These are phyloP conservation scores for Helicostylum pulchrum DNA, from an alignment of 192 early-diverging fungal genomes.

Conservation along the genomic window DNA sequence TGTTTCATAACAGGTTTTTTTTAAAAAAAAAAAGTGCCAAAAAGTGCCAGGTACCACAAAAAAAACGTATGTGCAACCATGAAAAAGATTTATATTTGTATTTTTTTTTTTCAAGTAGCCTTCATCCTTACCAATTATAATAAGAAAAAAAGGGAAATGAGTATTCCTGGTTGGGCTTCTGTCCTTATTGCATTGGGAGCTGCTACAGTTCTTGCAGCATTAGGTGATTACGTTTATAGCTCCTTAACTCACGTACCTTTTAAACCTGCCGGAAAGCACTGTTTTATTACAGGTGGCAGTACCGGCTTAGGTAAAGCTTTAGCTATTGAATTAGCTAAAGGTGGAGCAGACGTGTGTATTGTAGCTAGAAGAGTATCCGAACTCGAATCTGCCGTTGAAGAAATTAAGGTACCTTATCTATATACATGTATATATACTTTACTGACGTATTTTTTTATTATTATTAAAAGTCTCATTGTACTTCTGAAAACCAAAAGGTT, in stretches of 20 bases:
- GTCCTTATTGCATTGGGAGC: conserved; percentile 25
- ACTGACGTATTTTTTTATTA: neutral
- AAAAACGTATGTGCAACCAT: no score
- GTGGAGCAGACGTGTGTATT: conserved; percentile 70
- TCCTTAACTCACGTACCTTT: conserved; percentile 27
- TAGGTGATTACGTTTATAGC: conserved; percentile 16
- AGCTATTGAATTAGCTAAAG: conserved; percentile 59
- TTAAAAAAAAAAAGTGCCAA: no score
- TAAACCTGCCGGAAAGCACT: conserved; percentile 57
- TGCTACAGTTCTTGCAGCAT: conserved; percentile 10
- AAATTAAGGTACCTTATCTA: conserved; percentile 46
- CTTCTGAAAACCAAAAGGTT: conserved; percentile 38
- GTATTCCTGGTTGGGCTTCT: conserved; percentile 28
- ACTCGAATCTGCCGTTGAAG: conserved; percentile 52
- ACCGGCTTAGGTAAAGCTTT: conserved; percentile 66
- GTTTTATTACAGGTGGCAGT: conserved; percentile 74
- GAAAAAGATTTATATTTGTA: no score
- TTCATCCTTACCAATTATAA: no score
- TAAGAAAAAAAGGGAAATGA: conserved; percentile 1
- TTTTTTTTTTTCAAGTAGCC: no score
- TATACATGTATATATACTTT: neutral
- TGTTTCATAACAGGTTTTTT: no score
- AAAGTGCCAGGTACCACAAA: no score
- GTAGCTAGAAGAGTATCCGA: conserved; percentile 49
- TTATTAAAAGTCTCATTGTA: neutral